Conservation (phyloP, 2,329 filamentous ascomycete genomes). For the Aspergillus hiratsukae region DNA sequence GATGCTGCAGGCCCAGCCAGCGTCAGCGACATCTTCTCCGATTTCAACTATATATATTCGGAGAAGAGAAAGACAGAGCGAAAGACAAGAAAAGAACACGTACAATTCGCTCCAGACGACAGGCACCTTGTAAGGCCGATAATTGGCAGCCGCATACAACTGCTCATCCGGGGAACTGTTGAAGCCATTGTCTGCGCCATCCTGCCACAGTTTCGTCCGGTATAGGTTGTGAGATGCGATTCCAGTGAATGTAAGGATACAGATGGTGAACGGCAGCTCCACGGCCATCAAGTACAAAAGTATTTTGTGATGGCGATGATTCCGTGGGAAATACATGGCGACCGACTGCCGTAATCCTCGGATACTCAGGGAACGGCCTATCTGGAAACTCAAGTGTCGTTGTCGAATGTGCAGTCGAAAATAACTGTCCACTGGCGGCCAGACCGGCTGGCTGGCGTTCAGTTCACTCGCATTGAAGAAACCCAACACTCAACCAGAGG, state of each 20-base stretch:
- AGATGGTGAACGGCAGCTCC: conserved; percentile 56
- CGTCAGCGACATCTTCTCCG: conserved; percentile 6
- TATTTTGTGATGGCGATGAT: conserved; percentile 51
- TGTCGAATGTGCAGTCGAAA: not conserved
- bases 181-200: conserved; percentile 58
- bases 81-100: conserved; percentile 16
- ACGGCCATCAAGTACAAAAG: conserved; percentile 50
- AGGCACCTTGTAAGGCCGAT: conserved; percentile 50
- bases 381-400: not conserved
- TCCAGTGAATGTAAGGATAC: conserved; percentile 56
- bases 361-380: not conserved
- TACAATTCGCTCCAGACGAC: conserved; percentile 60
- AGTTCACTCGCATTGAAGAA: conserved; percentile 25
- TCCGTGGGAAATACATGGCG: conserved; percentile 47
- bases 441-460: conserved; percentile 37
- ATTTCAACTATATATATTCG: too few species aligned
- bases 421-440: conserved; percentile 16
- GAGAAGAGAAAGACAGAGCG: not conserved
- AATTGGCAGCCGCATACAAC: conserved; percentile 57
- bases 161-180: conserved; percentile 56
- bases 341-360: conserved; percentile 4
- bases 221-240: conserved; percentile 60
- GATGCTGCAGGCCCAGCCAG: conserved; percentile 39
- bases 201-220: conserved; percentile 57
- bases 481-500: conserved; percentile 4